Base-by-base conservation (phyloP, 352 stramenopile species). In the Pythium coloratum region DNA sequence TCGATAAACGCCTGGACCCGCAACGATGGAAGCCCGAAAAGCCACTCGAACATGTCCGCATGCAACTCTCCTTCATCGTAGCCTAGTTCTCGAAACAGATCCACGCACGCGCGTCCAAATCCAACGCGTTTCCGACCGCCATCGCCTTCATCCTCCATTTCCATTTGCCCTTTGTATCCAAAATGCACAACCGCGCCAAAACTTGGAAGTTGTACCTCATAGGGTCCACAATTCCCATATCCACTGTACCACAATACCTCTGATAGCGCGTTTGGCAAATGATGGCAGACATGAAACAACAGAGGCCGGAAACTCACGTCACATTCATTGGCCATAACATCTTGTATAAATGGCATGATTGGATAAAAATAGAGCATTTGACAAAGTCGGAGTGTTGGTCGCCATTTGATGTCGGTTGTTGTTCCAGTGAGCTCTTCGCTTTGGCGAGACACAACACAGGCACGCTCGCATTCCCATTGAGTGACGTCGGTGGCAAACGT, bases 1-100 rank as follows among this genome's bases (percentile, higher is more conserved):
- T 79, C 73, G 34, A 83, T 67, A 63, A 81, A 81, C 51, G 71
- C 76, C 69, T 81, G 76, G 16, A 83, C 56, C 28, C 76, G 76
- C 59, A 81, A 49, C 2, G 76, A 83, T 24, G 76, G 76, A 8
- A 83, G 58, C 32, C 65, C 73, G 26, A 81, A 81, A 8, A 83
- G 68, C 55, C 61, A 65, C 55, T 79, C 76, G 28, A 81, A 75
- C 53, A 64, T 62, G 33, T 82, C 76, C 6, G 65, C 47, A 20
- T 64, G 68, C 13, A 82, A 57, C 2, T 74, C 64, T 10, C 64
- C 66, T 40, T 68, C 70, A 36, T 80, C 75, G 59, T 75, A 82
- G 14, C 76, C 76, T 12, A 82, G 55, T n/a, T 75, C 64, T n/a
- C 57, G 58, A 16, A 82, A 70, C 26, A 78, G 73, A 61, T 67